Conservation (phyloP, 768 basidiomycete genomes). For the Infundibulicybe gibba region DNA sequence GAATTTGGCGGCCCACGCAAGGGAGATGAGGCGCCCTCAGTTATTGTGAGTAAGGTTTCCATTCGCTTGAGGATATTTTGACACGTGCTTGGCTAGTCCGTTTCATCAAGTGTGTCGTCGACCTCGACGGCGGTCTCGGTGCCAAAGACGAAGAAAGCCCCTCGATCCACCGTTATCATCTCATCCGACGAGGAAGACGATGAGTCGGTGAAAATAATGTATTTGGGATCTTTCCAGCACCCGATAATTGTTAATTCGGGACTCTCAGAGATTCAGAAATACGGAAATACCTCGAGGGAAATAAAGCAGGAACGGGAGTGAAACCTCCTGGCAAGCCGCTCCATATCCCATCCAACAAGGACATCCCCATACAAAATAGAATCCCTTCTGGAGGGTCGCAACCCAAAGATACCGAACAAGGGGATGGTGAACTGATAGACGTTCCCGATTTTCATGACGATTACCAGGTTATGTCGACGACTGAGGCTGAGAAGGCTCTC, state of each 20-base stretch:
- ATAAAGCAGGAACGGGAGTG: constrained; percentile 3
- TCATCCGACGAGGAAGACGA: constrained; percentile 33
- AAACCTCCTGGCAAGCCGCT: constrained; percentile 20
- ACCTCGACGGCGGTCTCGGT: constrained; percentile 5
- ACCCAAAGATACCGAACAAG: constrained; percentile 4
- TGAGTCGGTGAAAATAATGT: constrained; percentile 7
- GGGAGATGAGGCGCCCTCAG: constrained; percentile 12
- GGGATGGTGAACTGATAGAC: constrained; percentile 25
- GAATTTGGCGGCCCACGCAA: constrained; percentile 22
- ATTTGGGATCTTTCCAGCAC: neutral
- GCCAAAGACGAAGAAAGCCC: neutral
- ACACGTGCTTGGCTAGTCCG: constrained; percentile 17
- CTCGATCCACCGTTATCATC: constrained; percentile 23
- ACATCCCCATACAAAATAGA: constrained; percentile 11
- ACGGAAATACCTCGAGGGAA: constrained; percentile 8
- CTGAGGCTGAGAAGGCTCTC: constrained; percentile 75
- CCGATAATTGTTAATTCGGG: neutral
- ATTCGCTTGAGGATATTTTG: neutral
- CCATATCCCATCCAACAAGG: constrained; percentile 31
- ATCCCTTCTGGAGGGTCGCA: neutral
- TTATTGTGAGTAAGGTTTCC: constrained; percentile 21
- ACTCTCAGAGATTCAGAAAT: neutral
- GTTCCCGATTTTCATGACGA: constrained; percentile 23
- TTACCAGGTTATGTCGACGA: constrained; percentile 29
- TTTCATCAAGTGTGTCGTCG: constrained; percentile 19